Conservation (phyloP, 1,284 basidiomycete genomes). For the Moesziomyces aphidis region DNA sequence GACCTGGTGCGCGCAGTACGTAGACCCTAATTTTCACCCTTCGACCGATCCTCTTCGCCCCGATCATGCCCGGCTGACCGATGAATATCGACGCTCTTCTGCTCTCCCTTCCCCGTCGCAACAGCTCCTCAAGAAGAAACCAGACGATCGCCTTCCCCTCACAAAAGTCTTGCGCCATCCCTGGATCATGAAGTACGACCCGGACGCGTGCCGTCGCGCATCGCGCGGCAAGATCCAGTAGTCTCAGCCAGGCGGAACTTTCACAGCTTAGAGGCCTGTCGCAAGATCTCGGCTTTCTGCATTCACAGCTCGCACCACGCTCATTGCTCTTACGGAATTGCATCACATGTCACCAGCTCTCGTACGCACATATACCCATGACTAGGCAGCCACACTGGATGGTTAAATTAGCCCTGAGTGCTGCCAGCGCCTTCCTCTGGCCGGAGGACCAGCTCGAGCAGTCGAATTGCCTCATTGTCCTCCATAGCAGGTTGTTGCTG, state of each 20-base stretch:
- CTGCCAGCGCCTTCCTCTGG: not conserved
- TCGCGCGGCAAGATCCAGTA: conserved; percentile 50
- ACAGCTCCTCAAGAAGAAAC: conserved; percentile 87
- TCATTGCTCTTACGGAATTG: not conserved
- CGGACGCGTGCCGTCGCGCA: conserved; percentile 54
- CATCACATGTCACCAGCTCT: conserved; percentile 3
- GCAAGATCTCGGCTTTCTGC: conserved; percentile 3
- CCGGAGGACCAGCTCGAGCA: conserved; percentile 26
- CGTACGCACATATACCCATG: not conserved
- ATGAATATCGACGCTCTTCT: not conserved
- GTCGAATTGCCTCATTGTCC: conserved; percentile 13
- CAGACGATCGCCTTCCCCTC: conserved; percentile 83
- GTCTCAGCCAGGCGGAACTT: not conserved
- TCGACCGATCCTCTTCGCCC: no score
- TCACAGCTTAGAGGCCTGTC: not conserved
- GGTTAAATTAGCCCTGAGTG: no score
- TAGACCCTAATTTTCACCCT: not conserved
- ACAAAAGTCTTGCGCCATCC: conserved; percentile 85
- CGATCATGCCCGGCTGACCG: no score
- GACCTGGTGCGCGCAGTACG: conserved; percentile 56
- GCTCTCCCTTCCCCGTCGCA: not conserved
- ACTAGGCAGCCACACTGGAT: no score
- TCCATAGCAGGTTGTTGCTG: conserved; percentile 1
- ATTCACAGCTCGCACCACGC: not conserved
- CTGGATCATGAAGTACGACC: conserved; percentile 86